phyloP scores from a whole-genome alignment of 2,329 filamentous ascomycete genomes.

The Epichloe coenophiala region DNA sequence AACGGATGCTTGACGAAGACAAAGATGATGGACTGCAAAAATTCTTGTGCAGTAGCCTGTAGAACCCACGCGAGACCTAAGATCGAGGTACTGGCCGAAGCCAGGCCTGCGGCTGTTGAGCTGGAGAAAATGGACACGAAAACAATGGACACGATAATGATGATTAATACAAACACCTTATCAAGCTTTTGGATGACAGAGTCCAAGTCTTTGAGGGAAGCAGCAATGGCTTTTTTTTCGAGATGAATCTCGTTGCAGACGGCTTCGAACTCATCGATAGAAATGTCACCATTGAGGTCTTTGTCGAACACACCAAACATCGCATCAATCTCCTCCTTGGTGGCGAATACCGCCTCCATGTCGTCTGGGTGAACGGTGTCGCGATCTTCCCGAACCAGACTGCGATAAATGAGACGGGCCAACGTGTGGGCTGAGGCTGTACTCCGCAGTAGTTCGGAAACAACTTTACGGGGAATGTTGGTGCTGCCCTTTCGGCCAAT shows the following conservation, averaged over 20 bases:
- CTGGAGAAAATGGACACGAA: conserved; percentile 83
- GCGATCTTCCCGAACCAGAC: conserved; percentile 59
- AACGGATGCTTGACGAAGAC: conserved; percentile 97
- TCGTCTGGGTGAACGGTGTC: conserved; percentile 71
- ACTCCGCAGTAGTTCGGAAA: conserved; percentile 61
- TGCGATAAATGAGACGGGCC: conserved; percentile 77
- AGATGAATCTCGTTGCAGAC: conserved; percentile 90
- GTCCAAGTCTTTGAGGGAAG: conserved; percentile 87
- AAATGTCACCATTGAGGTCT: conserved; percentile 92
- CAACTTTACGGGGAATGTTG: conserved; percentile 72
- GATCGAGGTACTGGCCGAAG: conserved; percentile 76
- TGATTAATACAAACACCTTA: conserved; percentile 77
- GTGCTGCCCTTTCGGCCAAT: conserved; percentile 62
- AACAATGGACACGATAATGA: conserved; percentile 67
- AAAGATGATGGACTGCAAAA: conserved; percentile 85
- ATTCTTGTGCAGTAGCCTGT: conserved; percentile 84
- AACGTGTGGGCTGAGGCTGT: conserved; percentile 68
- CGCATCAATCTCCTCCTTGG: conserved; percentile 73
- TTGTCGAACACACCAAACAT: conserved; percentile 92
- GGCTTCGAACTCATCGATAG: conserved; percentile 84
- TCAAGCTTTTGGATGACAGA: conserved; percentile 86
- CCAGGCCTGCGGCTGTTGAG: conserved; percentile 81
- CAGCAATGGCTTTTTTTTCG: conserved; percentile 89
- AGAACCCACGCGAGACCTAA: conserved; percentile 88
- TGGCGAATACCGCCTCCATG: conserved; percentile 63